Percentiles rank a stretch among this genome's conserved stretches.
These are phyloP conservation scores for Aspergillus thermomutatus DNA, from an alignment of 2,329 filamentous ascomycete species.

Conservation along the genomic window DNA sequence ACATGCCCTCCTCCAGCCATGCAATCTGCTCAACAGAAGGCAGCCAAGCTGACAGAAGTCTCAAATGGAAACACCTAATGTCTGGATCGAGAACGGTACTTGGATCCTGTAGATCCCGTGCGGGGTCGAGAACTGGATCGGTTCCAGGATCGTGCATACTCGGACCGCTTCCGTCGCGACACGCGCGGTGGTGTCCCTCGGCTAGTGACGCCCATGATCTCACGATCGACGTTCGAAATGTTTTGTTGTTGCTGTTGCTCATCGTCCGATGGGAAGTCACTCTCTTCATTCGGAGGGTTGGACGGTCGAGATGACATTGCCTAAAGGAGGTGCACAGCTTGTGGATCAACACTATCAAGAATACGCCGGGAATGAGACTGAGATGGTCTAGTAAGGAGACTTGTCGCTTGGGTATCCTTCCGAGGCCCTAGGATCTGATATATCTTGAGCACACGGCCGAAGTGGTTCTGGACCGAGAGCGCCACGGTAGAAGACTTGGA, in stretches of 20 bases:
- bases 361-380: not conserved
- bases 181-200: slow-evolving; percentile 2
- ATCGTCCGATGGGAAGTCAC: not conserved
- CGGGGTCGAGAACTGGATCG: not conserved
- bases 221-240: slow-evolving; percentile 12
- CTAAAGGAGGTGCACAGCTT: not conserved
- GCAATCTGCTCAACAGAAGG: not conserved
- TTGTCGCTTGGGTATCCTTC: not conserved
- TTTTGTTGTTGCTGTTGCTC: slow-evolving; percentile 5
- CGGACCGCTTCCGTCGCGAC: slow-evolving; percentile 5
- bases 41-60: not conserved
- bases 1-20: not conserved
- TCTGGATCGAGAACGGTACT: slow-evolving; percentile 12
- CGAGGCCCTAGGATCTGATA: not conserved
- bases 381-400: not conserved
- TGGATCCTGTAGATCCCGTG: slow-evolving; percentile 13
- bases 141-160: slow-evolving; percentile 3
- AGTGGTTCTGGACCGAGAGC: not conserved
- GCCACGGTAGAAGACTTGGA: not conserved
- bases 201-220: slow-evolving; percentile 14
- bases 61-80: slow-evolving; percentile 6
- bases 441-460: not conserved
- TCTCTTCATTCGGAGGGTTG: slow-evolving; percentile 6
- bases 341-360: not conserved
- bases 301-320: slow-evolving; percentile 12